Base-by-base conservation (phyloP, 441 rosid genomes). In the Eutrema salsugineum region DNA sequence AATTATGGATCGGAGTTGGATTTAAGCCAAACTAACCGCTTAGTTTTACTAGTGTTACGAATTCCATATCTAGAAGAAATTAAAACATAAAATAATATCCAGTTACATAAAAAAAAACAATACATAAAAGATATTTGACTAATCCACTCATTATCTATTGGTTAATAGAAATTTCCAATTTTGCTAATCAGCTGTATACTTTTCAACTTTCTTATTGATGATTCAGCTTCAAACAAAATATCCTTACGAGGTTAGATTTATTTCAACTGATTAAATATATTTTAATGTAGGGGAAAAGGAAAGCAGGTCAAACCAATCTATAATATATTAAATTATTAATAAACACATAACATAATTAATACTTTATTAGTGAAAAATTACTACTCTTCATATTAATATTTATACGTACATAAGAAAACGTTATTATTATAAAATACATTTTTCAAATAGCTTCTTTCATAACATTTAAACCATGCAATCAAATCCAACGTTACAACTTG, bases 401-500 rank as follows among this genome's bases (percentile, higher is more conserved):
- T 57, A 51, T 51, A 20, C 12, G 6, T 42, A 60, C 20, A 7
- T 10, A 59, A 60, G 49, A 47, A 16, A 11, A 16, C 17, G 10
- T 16, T 17, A 33, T 12, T 8, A 14, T 2, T 11, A 55, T 5
- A 17, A 35, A 17, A 35, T n/a, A 65, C 11, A 65, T 14, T 10
- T 10, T 39, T 19, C 6, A 19, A 43, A 9, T 43, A 55, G 46
- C 40, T 44, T 28, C 11, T 57, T 17, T 68, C 64, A 46, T 46
- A 46, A 57, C n/a, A 57, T n/a, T 24, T 59, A 48, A 48, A 36
- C 35, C 66, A 59, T 59, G 59, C 58, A 70, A 27, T 27, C 56
- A 38, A 38, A 22, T 57, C 48, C 66, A 46, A 47, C 38, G 66
- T 69, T 69, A 57, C 44, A 48, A 27, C 64, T 55, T 44, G n/a